Conservation (phyloP, 176 grass and related monocot species). For the Carex parvula region DNA sequence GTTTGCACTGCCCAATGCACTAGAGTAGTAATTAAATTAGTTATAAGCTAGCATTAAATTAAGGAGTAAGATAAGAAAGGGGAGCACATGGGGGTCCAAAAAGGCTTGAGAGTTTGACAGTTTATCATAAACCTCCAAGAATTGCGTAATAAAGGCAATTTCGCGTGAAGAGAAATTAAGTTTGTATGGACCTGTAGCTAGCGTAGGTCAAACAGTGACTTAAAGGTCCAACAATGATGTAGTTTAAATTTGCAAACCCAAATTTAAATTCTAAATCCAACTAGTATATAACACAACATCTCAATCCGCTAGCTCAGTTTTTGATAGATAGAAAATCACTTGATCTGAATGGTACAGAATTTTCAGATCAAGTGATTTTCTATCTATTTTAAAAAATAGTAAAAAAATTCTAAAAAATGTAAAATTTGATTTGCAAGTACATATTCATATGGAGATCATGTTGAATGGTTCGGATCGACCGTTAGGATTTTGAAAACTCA, state of each 20-base stretch:
- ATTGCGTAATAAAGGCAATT: constrained; percentile 15
- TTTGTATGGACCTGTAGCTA: neutral
- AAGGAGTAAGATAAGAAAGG: constrained; percentile 24
- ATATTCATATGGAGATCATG: no score
- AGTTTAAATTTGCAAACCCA: neutral
- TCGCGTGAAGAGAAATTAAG: constrained; percentile 7
- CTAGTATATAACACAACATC: no score
- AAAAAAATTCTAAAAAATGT: no score
- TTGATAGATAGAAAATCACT: no score
- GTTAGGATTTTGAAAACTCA: no score
- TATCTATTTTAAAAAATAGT: no score
- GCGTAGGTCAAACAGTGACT: constrained; percentile 6
- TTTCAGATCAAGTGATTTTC: no score
- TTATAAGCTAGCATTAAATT: constrained; percentile 12
- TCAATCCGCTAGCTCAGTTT: no score
- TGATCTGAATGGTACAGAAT: no score
- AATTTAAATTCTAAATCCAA: no score
- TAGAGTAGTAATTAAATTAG: constrained; percentile 1
- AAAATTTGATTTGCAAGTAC: no score
- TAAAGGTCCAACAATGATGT: neutral
- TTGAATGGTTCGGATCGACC: no score
- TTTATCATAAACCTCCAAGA: constrained; percentile 6
- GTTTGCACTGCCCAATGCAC: constrained; percentile 41
- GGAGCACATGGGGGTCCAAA: constrained; percentile 10
- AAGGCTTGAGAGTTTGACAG: constrained; percentile 23